Evolutionary conservation across 2,329 filamentous ascomycete genomes (phyloP), one percentile per base, ranked within the genome.

Genomic region (Penicillium concentricum): DNA sequence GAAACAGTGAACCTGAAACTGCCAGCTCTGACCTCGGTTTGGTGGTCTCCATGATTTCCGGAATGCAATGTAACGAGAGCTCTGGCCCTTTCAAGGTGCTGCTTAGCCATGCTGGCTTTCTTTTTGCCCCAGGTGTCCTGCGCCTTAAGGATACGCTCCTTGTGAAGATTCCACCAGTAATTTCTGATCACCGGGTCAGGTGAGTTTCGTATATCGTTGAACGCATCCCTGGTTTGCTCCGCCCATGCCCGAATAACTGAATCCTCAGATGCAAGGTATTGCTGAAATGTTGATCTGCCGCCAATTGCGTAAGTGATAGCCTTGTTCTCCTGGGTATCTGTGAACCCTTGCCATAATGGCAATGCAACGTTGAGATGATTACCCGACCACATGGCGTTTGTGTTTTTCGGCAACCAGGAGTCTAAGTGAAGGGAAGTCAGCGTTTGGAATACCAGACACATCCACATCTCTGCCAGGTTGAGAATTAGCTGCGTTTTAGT

Each of bases 401-500:
- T 22, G 18, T 8, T 22, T 20, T 46, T 13, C 2, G 54, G 54
- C 15, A 62, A 42, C 22, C 39, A 42, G 34, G 34, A 56, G 58
- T 32, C 48, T n/a, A 61, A 24, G 22, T 56, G 39, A 22, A 50
- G 6, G 12, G 34, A 16, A 13, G 42, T 42, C 15, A 61, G 26
- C n/a, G 57, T 60, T 42, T 60, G 54, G 20, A 60, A 61, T 2
- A 56, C 16, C 22, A 51, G 43, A 20, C 54, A 28, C 54, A 54
- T 57, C 54, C 54, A 60, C 45, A 61, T 61, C 34, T 58, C 60
- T 39, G 43, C 32, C 4, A 61, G 30, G 43, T 58, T 60, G 3
- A 61, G 26, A 16, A 60, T 13, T 5, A 51, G 43, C 22, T 55
- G 54, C 6, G 22, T 26, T 2, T 28, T 6, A 22, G 4, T 9